Evolutionary conservation across 371 early-diverging fungal species (phyloP).

Genomic region (Mortierella sp.): DNA sequence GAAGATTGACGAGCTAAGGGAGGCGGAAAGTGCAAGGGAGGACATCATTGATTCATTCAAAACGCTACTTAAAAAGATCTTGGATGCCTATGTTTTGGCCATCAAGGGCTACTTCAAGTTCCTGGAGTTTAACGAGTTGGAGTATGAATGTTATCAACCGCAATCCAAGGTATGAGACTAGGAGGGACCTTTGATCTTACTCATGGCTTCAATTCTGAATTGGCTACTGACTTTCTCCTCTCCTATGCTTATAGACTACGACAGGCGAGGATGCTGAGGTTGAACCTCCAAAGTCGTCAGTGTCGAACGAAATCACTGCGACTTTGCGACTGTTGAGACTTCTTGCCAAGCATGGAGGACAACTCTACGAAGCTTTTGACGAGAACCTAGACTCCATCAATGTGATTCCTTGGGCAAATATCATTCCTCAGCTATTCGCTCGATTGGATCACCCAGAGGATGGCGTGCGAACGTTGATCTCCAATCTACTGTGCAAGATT

Average conservation of each 20-base stretch:
- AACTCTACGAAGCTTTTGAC: slow-evolving; percentile 56
- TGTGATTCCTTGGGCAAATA: slow-evolving; percentile 69
- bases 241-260: slow-evolving; percentile 19
- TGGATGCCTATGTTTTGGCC: slow-evolving; percentile 38
- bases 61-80: slow-evolving; percentile 28
- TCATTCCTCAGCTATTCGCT: slow-evolving; percentile 86
- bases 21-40: slow-evolving; percentile 5
- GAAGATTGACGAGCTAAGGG: slow-evolving; percentile 20
- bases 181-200: too few relatives aligned
- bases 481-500: slow-evolving; percentile 66
- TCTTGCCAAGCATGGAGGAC: slow-evolving; percentile 72
- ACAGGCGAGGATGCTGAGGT: slow-evolving; percentile 31
- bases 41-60: slow-evolving; percentile 30
- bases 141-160: slow-evolving; percentile 38
- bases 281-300: slow-evolving; percentile 23
- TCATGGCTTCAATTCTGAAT: background rate
- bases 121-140: slow-evolving; percentile 41
- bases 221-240: too few relatives aligned
- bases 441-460: slow-evolving; percentile 74
- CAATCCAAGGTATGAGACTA: slow-evolving; percentile 26
- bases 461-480: slow-evolving; percentile 62
- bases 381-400: slow-evolving; percentile 60
- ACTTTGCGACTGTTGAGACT: slow-evolving; percentile 73
- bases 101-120: slow-evolving; percentile 48
- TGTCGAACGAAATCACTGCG: slow-evolving; percentile 64